These are phyloP conservation scores for Streptanthus diversifolius DNA, from an alignment of 345 rosid species.

Conservation along the genomic window DNA sequence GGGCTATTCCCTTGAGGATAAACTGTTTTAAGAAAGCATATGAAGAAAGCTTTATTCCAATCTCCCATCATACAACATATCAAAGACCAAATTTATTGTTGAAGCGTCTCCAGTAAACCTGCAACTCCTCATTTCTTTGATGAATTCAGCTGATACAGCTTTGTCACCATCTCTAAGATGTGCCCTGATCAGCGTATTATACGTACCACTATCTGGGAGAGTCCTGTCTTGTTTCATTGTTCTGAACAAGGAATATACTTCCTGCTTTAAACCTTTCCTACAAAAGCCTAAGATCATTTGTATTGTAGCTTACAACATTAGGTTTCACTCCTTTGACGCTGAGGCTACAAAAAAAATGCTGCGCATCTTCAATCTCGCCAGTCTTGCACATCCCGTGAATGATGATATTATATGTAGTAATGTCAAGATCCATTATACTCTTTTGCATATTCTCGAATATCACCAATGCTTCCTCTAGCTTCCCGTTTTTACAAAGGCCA, in stretches of 20 bases:
- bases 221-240: constrained; percentile 13
- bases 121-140: too few relatives aligned
- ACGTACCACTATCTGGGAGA: not conserved
- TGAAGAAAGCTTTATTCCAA: too few relatives aligned
- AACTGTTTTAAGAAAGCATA: too few relatives aligned
- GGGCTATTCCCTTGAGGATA: too few relatives aligned
- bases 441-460: not conserved
- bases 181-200: not conserved
- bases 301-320: constrained; percentile 13
- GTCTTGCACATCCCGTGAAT: not conserved
- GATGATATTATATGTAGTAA: not conserved
- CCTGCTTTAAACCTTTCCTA: not conserved
- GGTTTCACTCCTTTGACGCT: not conserved
- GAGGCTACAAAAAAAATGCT: not conserved
- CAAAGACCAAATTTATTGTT: too few relatives aligned
- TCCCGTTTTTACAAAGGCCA: not conserved
- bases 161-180: not conserved
- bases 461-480: not conserved
- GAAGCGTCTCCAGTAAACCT: too few relatives aligned
- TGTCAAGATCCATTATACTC: not conserved
- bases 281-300: constrained; percentile 28
- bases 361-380: not conserved
- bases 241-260: constrained; percentile 8
- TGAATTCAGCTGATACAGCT: too few relatives aligned
- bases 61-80: too few relatives aligned